Base-by-base conservation (phyloP, 177 flowering plant genomes). In the Vitis hybrid region DNA sequence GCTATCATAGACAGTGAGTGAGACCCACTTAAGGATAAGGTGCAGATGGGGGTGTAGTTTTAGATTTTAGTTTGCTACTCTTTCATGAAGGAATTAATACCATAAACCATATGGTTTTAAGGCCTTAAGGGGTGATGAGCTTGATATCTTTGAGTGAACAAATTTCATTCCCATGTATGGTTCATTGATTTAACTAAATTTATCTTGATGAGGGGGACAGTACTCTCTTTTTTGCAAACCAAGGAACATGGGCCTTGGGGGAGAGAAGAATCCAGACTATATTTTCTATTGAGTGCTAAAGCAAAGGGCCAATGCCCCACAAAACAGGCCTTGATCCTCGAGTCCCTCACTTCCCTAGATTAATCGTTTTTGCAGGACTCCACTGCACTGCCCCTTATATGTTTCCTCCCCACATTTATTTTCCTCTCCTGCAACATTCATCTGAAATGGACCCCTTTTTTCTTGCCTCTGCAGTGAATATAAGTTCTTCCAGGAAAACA, bases 331-430 rank as follows among this genome's bases (percentile, higher is more conserved):
- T 71, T 59, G 80, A 71, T 61, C 63, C 51, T 52, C 67, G 77
- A 66, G 77, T 74, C 69, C 54, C 74, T 70, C 70, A 73, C 77
- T 64, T 62, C 74, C 69, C 77, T 66, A 70, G 77, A 70, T 62
- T 74, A 70, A 68, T 62, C 60, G 49, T 72, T 67, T 60, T 60
- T 67, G 56, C 55, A 68, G 66, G 28, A 11, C 58, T 58, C 9
- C 72, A 13, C 61, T 54, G 58, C 59, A 14, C 38, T 14, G 17
- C n/a, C 13, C 15, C 61, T 38, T 38, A 38, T 38, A 38, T 38
- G 47, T 38, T 38, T 38, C 47, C 47, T 18, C 47, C 65, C 59
- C 22, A 50, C 24, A 60, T 13, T n/a, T 22, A 15, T 44, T 69
- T 59, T 59, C 5, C 65, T 60, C 61, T 60, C 59, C 49, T 50